Percentiles rank a stretch among this genome's conserved stretches.
These are phyloP conservation scores for Amanita thiersii DNA, from an alignment of 768 basidiomycete genomes.

Conservation along the genomic window DNA sequence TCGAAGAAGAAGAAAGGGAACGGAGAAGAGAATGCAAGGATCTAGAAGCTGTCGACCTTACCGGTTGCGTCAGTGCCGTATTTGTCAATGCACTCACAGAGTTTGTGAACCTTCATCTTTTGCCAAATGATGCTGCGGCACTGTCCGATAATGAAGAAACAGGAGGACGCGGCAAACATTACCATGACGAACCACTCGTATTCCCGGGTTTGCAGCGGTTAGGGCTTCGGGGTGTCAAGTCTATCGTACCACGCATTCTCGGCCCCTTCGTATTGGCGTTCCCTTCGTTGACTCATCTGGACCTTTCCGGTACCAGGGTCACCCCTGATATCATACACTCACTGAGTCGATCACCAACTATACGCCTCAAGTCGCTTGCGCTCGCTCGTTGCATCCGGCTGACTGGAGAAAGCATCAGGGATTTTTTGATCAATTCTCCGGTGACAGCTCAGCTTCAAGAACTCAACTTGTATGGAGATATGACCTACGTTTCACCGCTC, in stretches of 20 bases:
- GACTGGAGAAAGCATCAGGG: slow-evolving; percentile 67
- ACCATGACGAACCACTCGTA: slow-evolving; percentile 41
- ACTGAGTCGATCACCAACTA: slow-evolving; percentile 53
- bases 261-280: slow-evolving; percentile 73
- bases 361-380: slow-evolving; percentile 71
- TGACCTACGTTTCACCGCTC: slow-evolving; percentile 72
- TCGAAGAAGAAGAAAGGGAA: slow-evolving; percentile 71
- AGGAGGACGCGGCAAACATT: slow-evolving; percentile 22
- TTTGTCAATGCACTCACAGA: slow-evolving; percentile 83
- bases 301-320: slow-evolving; percentile 84
- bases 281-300: slow-evolving; percentile 82
- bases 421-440: slow-evolving; percentile 63
- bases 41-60: slow-evolving; percentile 86
- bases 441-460: slow-evolving; percentile 59
- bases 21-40: slow-evolving; percentile 66
- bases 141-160: slow-evolving; percentile 39
- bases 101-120: slow-evolving; percentile 65
- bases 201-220: slow-evolving; percentile 73
- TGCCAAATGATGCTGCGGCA: slow-evolving; percentile 25
- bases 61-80: slow-evolving; percentile 88
- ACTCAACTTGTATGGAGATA: slow-evolving; percentile 85
- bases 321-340: slow-evolving; percentile 66
- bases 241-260: slow-evolving; percentile 60
- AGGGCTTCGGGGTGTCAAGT: slow-evolving; percentile 76
- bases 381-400: slow-evolving; percentile 82